Percentiles rank a stretch among this genome's conserved stretches.
phyloP scores from a whole-genome alignment of 768 basidiomycete genomes.

The Podaxis carcinomalis region DNA sequence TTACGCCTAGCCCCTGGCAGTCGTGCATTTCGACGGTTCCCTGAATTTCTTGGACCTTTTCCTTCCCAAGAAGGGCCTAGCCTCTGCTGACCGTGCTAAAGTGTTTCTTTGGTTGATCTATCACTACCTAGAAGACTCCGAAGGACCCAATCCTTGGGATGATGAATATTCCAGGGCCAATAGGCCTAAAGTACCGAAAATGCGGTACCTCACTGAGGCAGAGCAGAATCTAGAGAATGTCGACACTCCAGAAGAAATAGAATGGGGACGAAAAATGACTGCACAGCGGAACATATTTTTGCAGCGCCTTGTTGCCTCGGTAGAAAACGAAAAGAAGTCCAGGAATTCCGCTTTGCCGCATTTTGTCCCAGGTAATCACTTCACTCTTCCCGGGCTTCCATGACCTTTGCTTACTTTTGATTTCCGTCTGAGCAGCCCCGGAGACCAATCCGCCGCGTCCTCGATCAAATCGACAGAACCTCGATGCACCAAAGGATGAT shows the following conservation, averaged over 20 bases:
- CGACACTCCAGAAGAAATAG: conserved; percentile 72
- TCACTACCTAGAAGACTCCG: conserved; percentile 70
- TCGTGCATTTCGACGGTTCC: conserved; percentile 68
- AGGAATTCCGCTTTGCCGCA: conserved; percentile 35
- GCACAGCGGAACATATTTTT: conserved; percentile 66
- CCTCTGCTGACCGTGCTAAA: conserved; percentile 67
- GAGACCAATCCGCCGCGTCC: conserved; percentile 28
- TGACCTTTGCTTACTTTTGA: background rate
- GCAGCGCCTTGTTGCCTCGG: conserved; percentile 57
- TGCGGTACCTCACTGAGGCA: conserved; percentile 49
- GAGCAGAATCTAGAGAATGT: conserved; percentile 68
- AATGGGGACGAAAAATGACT: conserved; percentile 77
- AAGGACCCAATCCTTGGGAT: conserved; percentile 68
- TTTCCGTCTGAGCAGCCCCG: conserved; percentile 10
- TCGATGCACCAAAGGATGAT: conserved; percentile 40
- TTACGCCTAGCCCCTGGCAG: conserved; percentile 46
- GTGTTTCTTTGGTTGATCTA: conserved; percentile 84
- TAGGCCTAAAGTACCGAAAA: conserved; percentile 59
- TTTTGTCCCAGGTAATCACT: conserved; percentile 39
- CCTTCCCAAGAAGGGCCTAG: conserved; percentile 62
- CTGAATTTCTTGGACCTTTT: conserved; percentile 84
- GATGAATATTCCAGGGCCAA: conserved; percentile 56
- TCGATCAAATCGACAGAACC: conserved; percentile 34
- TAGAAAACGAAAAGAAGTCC: conserved; percentile 47
- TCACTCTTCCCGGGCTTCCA: background rate